phyloP scores from a whole-genome alignment of 1,284 basidiomycete genomes.

The Rhodotorula sp. region DNA sequence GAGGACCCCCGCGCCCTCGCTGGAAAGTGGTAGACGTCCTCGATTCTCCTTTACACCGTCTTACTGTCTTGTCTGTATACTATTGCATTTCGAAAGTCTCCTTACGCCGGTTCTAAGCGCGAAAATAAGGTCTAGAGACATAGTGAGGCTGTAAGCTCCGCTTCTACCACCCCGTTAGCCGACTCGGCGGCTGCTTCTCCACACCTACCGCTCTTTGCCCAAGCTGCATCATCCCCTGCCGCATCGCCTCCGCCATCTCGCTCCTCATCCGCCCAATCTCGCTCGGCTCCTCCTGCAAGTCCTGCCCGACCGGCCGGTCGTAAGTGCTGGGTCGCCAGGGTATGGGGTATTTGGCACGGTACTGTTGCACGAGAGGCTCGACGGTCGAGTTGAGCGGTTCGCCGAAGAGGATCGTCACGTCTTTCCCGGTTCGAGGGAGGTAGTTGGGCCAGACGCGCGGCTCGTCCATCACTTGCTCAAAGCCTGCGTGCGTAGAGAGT shows the following conservation, averaged over 20 bases:
- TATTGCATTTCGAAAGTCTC: background rate
- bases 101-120: too few species aligned
- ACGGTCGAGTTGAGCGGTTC: constrained; percentile 58
- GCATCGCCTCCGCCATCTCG: constrained; percentile 36
- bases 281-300: constrained; percentile 32
- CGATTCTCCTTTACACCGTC: background rate
- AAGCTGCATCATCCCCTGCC: constrained; percentile 36
- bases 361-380: constrained; percentile 31
- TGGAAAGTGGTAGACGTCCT: constrained; percentile 7
- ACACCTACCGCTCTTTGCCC: constrained; percentile 17
- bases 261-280: constrained; percentile 32
- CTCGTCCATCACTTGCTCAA: constrained; percentile 86
- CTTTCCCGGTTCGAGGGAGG: constrained; percentile 64
- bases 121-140: background rate
- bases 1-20: constrained; percentile 13
- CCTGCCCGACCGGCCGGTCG: constrained; percentile 24
- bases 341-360: constrained; percentile 12
- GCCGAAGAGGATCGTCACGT: constrained; percentile 70
- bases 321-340: constrained; percentile 30
- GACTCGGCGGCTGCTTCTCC: constrained; percentile 8
- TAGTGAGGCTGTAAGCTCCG: background rate
- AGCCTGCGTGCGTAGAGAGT: constrained; percentile 56
- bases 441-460: constrained; percentile 68
- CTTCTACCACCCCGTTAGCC: constrained; percentile 10
- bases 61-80: background rate